Conservation (phyloP, 371 early-diverging fungal species). For the Funneliformis caledonium region DNA sequence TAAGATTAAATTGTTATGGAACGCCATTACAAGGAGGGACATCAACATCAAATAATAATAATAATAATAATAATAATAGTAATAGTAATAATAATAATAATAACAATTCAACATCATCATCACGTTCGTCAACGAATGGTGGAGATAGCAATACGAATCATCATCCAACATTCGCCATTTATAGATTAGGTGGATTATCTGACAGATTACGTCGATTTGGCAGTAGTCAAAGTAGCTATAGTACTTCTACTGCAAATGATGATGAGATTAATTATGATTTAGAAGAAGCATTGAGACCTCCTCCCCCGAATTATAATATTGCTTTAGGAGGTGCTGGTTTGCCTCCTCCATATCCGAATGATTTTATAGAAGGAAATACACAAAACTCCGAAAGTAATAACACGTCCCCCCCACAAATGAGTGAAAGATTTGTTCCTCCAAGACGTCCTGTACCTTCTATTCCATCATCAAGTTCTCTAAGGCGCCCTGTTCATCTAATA, state of each 20-base stretch:
- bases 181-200: not conserved
- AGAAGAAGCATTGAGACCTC: not conserved
- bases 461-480: too few relatives aligned
- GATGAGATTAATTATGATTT: not conserved
- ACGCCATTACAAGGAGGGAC: not conserved
- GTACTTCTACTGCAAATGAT: not conserved
- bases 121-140: not conserved
- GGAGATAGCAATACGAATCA: not conserved
- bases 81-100: not conserved
- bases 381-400: not conserved
- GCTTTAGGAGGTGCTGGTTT: constrained; percentile 12
- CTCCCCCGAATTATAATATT: constrained; percentile 3
- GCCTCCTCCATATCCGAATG: not conserved
- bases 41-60: not conserved
- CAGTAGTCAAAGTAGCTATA: not conserved
- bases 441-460: not conserved
- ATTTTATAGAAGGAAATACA: not conserved
- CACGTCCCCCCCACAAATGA: not conserved
- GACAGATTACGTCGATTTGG: not conserved
- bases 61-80: not conserved
- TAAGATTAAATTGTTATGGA: constrained; percentile 27
- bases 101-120: not conserved
- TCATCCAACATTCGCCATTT: constrained; percentile 6
- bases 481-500: constrained; percentile 5
- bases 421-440: not conserved